A percentile compares a stretch with the other conserved stretches of the same genome.
Evolutionary conservation across 106 monocot species (phyloP).

Genomic region (Phalaenopsis equestris): DNA sequence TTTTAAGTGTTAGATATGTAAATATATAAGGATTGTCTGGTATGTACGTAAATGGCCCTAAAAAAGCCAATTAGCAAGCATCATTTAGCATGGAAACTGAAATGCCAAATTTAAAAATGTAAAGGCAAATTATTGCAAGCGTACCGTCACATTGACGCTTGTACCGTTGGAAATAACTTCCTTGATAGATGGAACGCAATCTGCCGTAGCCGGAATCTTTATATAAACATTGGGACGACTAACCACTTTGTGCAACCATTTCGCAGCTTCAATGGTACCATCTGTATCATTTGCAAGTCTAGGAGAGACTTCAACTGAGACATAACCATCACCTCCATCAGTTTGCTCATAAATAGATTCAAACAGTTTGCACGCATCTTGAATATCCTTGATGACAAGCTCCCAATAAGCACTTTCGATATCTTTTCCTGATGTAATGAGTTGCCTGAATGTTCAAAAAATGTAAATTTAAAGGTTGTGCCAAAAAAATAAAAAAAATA

Average conservation of each 20-base stretch:
- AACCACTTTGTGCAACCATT: constrained; percentile 79
- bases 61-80: background rate
- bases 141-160: constrained; percentile 93
- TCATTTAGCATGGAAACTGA: background rate
- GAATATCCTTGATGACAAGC: constrained; percentile 93
- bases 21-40: no score
- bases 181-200: constrained; percentile 73
- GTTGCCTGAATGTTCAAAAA: constrained; percentile 38
- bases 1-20: no score
- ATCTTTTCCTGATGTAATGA: constrained; percentile 62
- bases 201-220: constrained; percentile 97
- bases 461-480: background rate
- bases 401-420: constrained; percentile 86
- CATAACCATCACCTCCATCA: constrained; percentile 85
- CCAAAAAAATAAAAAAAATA: background rate
- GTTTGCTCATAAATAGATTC: constrained; percentile 77
- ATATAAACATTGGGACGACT: constrained; percentile 76
- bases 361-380: constrained; percentile 96
- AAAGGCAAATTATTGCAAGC: constrained; percentile 9
- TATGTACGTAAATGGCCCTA: background rate
- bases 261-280: constrained; percentile 83
- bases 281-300: constrained; percentile 79
- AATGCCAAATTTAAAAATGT: background rate
- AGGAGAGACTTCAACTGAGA: constrained; percentile 94
- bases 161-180: constrained; percentile 82